Percentiles rank a stretch among this genome's conserved stretches.
These are phyloP conservation scores for Monosporozyma unispora DNA, from an alignment of 805 yeast genomes.

Conservation along the genomic window DNA sequence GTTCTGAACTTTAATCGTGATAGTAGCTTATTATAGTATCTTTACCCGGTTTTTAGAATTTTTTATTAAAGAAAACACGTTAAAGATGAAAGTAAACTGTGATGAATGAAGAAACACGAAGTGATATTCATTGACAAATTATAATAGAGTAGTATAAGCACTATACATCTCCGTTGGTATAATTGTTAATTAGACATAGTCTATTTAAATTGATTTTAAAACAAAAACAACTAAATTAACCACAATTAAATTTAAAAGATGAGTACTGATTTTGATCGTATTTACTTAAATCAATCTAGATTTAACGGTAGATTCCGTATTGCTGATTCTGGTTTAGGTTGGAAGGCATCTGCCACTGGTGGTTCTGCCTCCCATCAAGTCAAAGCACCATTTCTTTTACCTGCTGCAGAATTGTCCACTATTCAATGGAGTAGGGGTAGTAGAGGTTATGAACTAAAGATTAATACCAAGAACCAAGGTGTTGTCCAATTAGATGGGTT, in stretches of 20 bases:
- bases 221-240: background rate
- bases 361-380: slow-evolving; percentile 37
- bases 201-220: background rate
- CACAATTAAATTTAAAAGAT: slow-evolving; percentile 6
- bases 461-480: slow-evolving; percentile 82
- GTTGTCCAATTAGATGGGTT: slow-evolving; percentile 88
- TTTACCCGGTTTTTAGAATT: background rate
- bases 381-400: slow-evolving; percentile 72
- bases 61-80: background rate
- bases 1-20: too few relatives aligned
- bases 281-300: slow-evolving; percentile 80
- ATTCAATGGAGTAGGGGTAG: slow-evolving; percentile 91
- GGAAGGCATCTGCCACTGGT: slow-evolving; percentile 57
- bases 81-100: background rate
- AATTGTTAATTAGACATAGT: background rate
- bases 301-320: slow-evolving; percentile 83
- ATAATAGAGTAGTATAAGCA: background rate
- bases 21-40: too few relatives aligned
- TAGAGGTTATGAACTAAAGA: slow-evolving; percentile 79
- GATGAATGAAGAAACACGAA: background rate
- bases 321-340: slow-evolving; percentile 95
- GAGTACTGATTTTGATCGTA: slow-evolving; percentile 76
- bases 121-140: background rate
- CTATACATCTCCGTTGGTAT: background rate
- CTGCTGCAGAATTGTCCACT: slow-evolving; percentile 74